Conservation (phyloP, 345 rosid genomes). For the Bruguiera parviflora region DNA sequence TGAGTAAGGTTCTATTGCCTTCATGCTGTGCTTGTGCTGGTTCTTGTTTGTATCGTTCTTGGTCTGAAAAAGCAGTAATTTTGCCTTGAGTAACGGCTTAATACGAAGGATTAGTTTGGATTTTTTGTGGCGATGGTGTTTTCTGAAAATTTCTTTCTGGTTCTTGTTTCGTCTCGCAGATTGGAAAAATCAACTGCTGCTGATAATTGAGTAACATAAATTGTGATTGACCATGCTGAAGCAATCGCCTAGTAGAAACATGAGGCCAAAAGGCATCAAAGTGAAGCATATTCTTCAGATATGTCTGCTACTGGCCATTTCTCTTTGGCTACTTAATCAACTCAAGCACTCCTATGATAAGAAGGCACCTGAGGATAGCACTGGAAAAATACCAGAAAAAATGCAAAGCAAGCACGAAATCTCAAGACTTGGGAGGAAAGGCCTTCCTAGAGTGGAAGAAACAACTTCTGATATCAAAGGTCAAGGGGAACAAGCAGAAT, state of each 20-base stretch:
- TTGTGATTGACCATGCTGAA: slow-evolving; percentile 30
- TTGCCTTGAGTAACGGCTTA: neutral
- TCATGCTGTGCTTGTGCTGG: neutral
- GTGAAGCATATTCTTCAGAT: slow-evolving; percentile 56
- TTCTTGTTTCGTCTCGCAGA: neutral
- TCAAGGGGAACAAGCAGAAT: slow-evolving; percentile 21
- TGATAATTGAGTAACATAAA: neutral
- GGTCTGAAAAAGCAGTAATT: neutral
- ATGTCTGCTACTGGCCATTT: slow-evolving; percentile 42
- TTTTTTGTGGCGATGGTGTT: neutral
- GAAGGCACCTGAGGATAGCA: slow-evolving; percentile 12
- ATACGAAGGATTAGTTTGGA: neutral
- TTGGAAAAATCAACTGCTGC: slow-evolving; percentile 3
- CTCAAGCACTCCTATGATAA: slow-evolving; percentile 34
- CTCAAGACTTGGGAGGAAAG: slow-evolving; percentile 53
- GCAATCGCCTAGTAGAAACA: slow-evolving; percentile 40
- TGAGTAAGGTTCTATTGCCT: neutral
- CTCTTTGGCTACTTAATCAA: slow-evolving; percentile 58
- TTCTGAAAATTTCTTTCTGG: neutral
- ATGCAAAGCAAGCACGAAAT: slow-evolving; percentile 10
- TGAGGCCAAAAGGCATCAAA: slow-evolving; percentile 55
- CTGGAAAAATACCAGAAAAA: slow-evolving; percentile 12
- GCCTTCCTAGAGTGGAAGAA: slow-evolving; percentile 21
- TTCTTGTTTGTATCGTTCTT: neutral
- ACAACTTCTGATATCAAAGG: slow-evolving; percentile 3